Base-by-base conservation (phyloP, 1,139 yeast species). In the Pichia sp. region DNA sequence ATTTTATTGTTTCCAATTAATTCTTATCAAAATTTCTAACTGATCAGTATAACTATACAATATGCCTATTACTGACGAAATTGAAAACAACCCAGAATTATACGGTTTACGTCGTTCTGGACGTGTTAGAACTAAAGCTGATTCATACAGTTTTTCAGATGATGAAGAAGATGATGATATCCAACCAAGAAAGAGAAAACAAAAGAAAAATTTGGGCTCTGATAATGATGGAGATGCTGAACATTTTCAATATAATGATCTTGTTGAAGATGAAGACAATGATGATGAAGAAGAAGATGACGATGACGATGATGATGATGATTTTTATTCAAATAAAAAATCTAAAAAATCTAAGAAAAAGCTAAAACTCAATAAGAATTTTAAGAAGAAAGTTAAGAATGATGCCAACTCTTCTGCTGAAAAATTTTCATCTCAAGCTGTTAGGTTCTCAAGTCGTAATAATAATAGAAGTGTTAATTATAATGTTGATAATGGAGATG, bases 61-160 rank as follows among this genome's bases (percentile, higher is more conserved):
- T 3, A 43, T 43, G 45, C 32, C 42, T 15, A 19, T 60, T n/a
- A 65, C 69, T 4, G 66, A 69, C 35, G 78, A 73, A 45, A 71
- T 74, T 19, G 66, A 66, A 41, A 63, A 69, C 41, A 78, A 87
- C 61, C 97, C 98, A 3, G 96, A 87, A 62, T 72, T 91, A 25
- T 91, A 89, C 55, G 98, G 98, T 3, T 71, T 91, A 46, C 76
- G 97, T 60, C 74, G 97, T 54, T 84, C 95, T 26, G 80, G 83
- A 33, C 74, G 97, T 53, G 80, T 86, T 18, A 74, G 80, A 50
- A 62, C 54, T 35, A 47, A 49, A 24, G 59, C 57, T 3, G 49
- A 50, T 22, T 31, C 43, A 10, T 48, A 49, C 18, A 43, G 40
- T 21, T 45, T 37, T 23, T 41, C 48, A 4, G 56, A 51, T 3